Base-by-base conservation (phyloP, 2,329 filamentous ascomycete species). In the Trichophaea hybrida region DNA sequence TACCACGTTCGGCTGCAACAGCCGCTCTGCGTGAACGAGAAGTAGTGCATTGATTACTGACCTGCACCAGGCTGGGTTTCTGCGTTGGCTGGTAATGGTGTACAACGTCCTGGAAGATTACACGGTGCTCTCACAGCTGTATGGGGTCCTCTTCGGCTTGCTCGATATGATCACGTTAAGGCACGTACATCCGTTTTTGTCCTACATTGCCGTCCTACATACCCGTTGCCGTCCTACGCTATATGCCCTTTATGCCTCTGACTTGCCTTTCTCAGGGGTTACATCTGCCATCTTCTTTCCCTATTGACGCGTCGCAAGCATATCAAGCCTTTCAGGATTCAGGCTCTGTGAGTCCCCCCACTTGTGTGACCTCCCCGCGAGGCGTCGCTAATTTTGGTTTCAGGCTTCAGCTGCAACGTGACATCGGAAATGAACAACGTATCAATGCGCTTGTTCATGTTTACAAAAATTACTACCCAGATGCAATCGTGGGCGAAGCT, bases 381-480 rank as follows among this genome's bases (percentile, higher is more conserved):
- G 10, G 40, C 34, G 24, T 35, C 24, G 1, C 5, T 12, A 53
- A 59, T 6, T 1, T 40, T 40, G 12, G 5, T 12, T 34, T 32
- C 17, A 66, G 65, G 49, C 51, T 66, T n/a, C 57, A 61, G 37
- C 58, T 62, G 46, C 60, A 65, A 55, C 62, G 79, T 81, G 68
- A 79, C 76, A 54, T 68, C 4, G 84, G 83, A 15, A 85, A 86
- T 68, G 88, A 94, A 59, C 84, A 84, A 53, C 79, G 82, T 55
- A 74, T 94, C 38, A 77, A 85, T 40, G 86, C 86, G 2, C 75
- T 94, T 15, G 74, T 94, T 54, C 80, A 85, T 58, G 81, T 91
- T n/a, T 94, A 84, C 74, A 93, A 93, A 70, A 88, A 91, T 70
- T 94, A 91, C 71, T 94, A 91, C 68, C 88, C 88, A 0, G 88